Percentiles rank a stretch among this genome's conserved stretches.
Evolutionary conservation across 2,329 filamentous ascomycete species (phyloP).

Genomic region (Cercospora berteroae): DNA sequence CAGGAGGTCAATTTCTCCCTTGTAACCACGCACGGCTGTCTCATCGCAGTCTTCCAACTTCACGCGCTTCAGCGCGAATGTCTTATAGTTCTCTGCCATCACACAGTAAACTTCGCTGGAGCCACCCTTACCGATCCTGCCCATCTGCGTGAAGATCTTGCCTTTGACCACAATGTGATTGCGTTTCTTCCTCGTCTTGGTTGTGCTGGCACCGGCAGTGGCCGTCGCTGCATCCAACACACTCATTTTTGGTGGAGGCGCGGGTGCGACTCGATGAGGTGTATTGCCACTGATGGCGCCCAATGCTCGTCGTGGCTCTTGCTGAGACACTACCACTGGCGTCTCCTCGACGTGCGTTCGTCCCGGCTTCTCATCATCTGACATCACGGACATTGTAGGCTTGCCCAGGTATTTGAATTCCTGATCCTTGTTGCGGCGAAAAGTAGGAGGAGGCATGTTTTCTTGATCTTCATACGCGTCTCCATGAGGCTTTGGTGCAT

Average conservation of each 20-base stretch:
- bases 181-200: constrained; percentile 72
- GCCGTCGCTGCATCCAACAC: constrained; percentile 88
- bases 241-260: constrained; percentile 92
- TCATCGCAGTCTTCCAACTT: constrained; percentile 88
- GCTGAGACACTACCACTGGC: constrained; percentile 36
- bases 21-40: constrained; percentile 77
- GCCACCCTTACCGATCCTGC: constrained; percentile 86
- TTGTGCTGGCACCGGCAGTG: constrained; percentile 73
- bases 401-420: constrained; percentile 57
- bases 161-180: constrained; percentile 86
- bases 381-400: constrained; percentile 54
- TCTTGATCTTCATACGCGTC: constrained; percentile 75
- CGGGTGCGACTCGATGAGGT: constrained; percentile 70
- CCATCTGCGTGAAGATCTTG: constrained; percentile 83
- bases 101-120: constrained; percentile 94
- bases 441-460: constrained; percentile 72
- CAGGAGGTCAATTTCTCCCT: constrained; percentile 91
- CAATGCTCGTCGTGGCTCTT: constrained; percentile 47
- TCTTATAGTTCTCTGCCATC: constrained; percentile 93
- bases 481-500: constrained; percentile 50
- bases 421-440: constrained; percentile 61
- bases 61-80: constrained; percentile 91
- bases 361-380: constrained; percentile 44
- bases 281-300: constrained; percentile 63
- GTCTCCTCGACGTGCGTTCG: constrained; percentile 45